A percentile compares a stretch with the other conserved stretches of the same genome.
Conservation (phyloP, 169 alveolate species). For the Eimeria maxima region DNA sequence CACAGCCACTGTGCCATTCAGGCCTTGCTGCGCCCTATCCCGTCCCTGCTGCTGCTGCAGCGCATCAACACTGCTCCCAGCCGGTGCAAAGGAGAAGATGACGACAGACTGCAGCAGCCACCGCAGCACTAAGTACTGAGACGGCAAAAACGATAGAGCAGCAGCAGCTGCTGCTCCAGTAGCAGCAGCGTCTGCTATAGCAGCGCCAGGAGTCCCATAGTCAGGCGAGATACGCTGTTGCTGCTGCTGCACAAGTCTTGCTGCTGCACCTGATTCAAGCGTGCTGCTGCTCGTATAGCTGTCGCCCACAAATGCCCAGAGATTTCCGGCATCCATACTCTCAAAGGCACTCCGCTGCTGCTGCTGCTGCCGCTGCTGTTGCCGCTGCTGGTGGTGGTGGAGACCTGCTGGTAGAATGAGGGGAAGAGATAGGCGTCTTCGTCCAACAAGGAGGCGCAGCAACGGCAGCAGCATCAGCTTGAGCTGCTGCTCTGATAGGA, state of each 20-base stretch:
- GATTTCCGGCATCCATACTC: neutral
- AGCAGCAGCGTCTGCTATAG: slow-evolving; percentile 20
- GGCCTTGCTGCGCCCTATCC: slow-evolving; percentile 28
- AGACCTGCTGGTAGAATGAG: slow-evolving; percentile 24
- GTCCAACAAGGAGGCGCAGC: slow-evolving; percentile 3
- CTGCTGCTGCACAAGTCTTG: slow-evolving; percentile 29
- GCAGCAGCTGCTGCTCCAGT: slow-evolving; percentile 9
- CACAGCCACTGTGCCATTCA: neutral
- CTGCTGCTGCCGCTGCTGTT: slow-evolving; percentile 72
- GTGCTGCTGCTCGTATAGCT: slow-evolving; percentile 58
- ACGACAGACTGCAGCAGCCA: slow-evolving; percentile 54
- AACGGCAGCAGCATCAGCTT: slow-evolving; percentile 63
- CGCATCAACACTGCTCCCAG: neutral
- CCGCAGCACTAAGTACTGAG: slow-evolving; percentile 37
- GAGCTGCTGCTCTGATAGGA: slow-evolving; percentile 52
- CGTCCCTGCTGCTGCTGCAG: slow-evolving; percentile 60
- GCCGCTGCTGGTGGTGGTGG: slow-evolving; percentile 41
- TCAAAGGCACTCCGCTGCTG: slow-evolving; percentile 13
- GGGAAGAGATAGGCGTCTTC: slow-evolving; percentile 5
- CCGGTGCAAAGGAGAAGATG: neutral
- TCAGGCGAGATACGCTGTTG: slow-evolving; percentile 22
- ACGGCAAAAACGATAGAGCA: slow-evolving; percentile 30
- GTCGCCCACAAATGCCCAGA: neutral
- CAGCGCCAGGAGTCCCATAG: neutral
- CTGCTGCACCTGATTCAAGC: slow-evolving; percentile 32